Evolutionary conservation across 768 basidiomycete genomes (phyloP).

Genomic region (Termitomyces sp.): DNA sequence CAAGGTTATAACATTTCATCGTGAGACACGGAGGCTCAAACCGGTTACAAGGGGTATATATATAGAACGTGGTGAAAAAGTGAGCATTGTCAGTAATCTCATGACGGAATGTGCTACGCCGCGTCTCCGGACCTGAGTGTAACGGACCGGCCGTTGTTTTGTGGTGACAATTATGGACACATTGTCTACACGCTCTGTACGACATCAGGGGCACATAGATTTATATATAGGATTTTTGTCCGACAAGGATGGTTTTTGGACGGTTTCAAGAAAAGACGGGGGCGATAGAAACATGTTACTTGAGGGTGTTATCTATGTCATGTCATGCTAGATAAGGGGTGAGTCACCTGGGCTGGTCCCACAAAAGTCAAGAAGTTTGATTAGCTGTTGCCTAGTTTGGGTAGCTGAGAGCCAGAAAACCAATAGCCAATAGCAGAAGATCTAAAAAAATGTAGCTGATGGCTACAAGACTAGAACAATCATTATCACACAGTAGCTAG

Average conservation of each 20-base stretch:
- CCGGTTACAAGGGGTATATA: background rate
- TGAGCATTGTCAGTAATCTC: background rate
- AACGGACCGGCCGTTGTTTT: background rate
- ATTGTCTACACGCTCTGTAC: background rate
- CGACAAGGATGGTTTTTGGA: too few species aligned
- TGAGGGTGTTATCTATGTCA: too few species aligned
- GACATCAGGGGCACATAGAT: background rate
- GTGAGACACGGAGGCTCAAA: conserved; percentile 1
- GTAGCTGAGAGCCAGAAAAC: too few species aligned
- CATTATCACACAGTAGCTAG: too few species aligned
- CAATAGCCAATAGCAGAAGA: too few species aligned
- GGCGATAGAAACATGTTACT: background rate
- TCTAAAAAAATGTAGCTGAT: too few species aligned
- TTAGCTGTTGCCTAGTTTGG: too few species aligned
- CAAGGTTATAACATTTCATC: background rate
- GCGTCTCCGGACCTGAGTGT: background rate
- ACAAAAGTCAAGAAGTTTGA: too few species aligned
- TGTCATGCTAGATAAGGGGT: too few species aligned
- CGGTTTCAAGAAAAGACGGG: background rate
- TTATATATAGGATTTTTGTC: background rate
- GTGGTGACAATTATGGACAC: background rate
- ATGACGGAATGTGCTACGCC: background rate
- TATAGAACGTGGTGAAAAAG: background rate
- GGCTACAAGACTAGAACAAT: too few species aligned
- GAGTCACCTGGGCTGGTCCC: too few species aligned